phyloP scores from a whole-genome alignment of 1,284 basidiomycete species.

The Ustilago tritici region DNA sequence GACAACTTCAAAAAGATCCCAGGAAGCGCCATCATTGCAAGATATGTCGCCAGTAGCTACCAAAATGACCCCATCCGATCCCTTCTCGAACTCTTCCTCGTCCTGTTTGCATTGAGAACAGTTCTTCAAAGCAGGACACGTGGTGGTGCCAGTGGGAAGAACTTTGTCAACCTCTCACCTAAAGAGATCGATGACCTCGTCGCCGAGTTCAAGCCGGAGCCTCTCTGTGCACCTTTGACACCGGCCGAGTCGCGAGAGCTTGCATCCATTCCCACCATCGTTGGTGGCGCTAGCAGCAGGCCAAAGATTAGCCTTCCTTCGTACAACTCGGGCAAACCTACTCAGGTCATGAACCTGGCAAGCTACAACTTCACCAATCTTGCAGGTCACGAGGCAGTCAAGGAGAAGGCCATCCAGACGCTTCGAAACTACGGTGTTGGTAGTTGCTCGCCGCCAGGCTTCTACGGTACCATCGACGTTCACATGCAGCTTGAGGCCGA shows the following conservation, averaged over 20 bases:
- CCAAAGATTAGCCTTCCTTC: conserved; percentile 82
- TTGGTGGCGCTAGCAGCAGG: conserved; percentile 78
- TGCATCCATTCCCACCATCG: conserved; percentile 80
- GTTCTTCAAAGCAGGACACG: conserved; percentile 88
- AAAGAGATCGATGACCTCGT: conserved; percentile 99
- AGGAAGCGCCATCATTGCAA: conserved; percentile 87
- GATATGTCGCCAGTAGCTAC: conserved; percentile 85
- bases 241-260: conserved; percentile 79
- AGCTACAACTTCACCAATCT: conserved; percentile 94
- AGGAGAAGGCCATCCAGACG: conserved; percentile 85
- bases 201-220: conserved; percentile 92
- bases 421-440: conserved; percentile 94
- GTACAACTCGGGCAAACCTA: conserved; percentile 74
- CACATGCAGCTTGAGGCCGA: conserved; percentile 89
- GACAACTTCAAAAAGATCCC: conserved; percentile 74
- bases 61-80: conserved; percentile 86
- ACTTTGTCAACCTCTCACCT: conserved; percentile 87
- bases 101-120: conserved; percentile 86
- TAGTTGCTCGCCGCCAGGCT: conserved; percentile 94
- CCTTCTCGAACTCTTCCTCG: conserved; percentile 86
- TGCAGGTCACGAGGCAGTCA: conserved; percentile 86
- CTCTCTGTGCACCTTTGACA: conserved; percentile 78
- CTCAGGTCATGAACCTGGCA: conserved; percentile 86
- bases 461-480: conserved; percentile 96
- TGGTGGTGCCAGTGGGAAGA: conserved; percentile 84